Evolutionary conservation across 1,284 basidiomycete species (phyloP), one percentile per base, ranked within the genome.

Genomic region (Anthracocystis setariae): DNA sequence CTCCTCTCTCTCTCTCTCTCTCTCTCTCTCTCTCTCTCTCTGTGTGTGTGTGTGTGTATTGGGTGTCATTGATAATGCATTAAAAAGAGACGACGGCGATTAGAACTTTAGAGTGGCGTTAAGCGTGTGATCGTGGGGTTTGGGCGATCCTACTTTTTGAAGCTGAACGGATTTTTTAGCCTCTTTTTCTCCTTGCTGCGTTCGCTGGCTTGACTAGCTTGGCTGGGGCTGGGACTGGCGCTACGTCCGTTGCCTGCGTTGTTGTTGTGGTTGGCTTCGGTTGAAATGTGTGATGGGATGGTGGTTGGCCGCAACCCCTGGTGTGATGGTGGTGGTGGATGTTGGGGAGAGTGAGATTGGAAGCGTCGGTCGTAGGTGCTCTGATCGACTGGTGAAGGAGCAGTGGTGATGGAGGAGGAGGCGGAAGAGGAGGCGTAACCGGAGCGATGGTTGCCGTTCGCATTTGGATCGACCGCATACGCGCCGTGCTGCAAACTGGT

Each of bases 111-210:
- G 20, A 23, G 8, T 21, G 8, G 17, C 25, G 29, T 17, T 20
- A 45, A 15, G 20, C 33, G 5, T 13, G 13, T 25, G 24, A 40
- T 18, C 12, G 23, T 8, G 38, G 25, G 21, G 20, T 20, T 24
- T 25, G 12, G 46, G 27, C 29, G 29, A 12, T 5, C 21, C 43
- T 54, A 78, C 53, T 78, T 78, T 45, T 75, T 77, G 42, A 73
- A 77, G 1, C 53, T 57, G 33, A 78, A 78, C 0, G 60, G 49
- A 24, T 77, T 74, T 33, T 76, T 77, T 18, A 74, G 24, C 15
- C 58, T 43, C 35, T 77, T 74, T 39, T 74, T 74, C 24, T 76
- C 76, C 55, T 76, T 76, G 3, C 37, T 49, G 13, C 50, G 24
- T 48, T 51, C 12, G 35, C 64, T 63, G 39, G 64, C 37, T 4